phyloP scores from a whole-genome alignment of 176 grass and related monocot genomes.

The Aegilops bicornis region DNA sequence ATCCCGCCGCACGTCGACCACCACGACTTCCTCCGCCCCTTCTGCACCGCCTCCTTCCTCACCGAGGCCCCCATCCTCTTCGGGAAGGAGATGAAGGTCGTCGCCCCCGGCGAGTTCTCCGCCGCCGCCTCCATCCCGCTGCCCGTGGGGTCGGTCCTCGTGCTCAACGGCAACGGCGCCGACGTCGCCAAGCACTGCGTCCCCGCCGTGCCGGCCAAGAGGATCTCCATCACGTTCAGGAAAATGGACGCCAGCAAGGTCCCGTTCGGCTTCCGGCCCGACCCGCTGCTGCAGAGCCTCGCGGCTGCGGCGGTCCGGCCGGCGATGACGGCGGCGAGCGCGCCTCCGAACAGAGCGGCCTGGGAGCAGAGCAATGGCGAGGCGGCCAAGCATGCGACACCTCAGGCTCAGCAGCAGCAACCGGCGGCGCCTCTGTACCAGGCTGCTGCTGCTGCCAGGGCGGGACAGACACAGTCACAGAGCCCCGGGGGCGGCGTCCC shows the following conservation, averaged over 20 bases:
- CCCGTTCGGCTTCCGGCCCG: conserved; percentile 24
- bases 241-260: conserved; percentile 55
- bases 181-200: conserved; percentile 73
- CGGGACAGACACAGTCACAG: neutral
- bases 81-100: conserved; percentile 15
- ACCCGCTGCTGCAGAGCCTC: conserved; percentile 37
- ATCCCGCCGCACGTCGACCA: conserved; percentile 74
- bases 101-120: conserved; percentile 45
- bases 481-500: neutral
- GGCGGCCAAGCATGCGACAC: neutral
- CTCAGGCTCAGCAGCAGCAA: neutral
- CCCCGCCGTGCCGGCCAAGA: conserved; percentile 51
- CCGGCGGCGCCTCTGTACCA: neutral
- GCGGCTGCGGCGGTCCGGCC: neutral
- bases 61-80: conserved; percentile 54
- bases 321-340: neutral
- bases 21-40: conserved; percentile 53
- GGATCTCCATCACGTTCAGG: conserved; percentile 75
- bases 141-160: conserved; percentile 49
- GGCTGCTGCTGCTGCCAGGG: neutral
- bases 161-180: conserved; percentile 58
- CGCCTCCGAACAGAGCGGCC: neutral
- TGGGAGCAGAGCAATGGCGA: neutral
- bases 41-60: conserved; percentile 71
- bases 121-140: conserved; percentile 31